phyloP scores from a whole-genome alignment of 495 filamentous ascomycete genomes.

The Corynascus novoguineensis region DNA sequence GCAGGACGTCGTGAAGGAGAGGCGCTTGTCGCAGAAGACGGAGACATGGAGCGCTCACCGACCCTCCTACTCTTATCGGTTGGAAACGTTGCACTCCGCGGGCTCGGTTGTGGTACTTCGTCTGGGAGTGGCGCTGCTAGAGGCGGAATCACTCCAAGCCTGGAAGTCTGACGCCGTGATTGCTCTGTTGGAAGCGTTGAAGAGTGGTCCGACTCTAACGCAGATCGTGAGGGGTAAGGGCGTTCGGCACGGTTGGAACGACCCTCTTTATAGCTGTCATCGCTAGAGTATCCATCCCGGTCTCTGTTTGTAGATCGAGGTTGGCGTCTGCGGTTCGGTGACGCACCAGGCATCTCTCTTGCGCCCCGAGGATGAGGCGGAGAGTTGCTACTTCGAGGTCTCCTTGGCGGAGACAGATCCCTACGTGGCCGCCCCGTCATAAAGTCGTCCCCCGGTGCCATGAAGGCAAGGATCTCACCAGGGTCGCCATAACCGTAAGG shows the following conservation, averaged over 20 bases:
- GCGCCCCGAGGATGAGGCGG: constrained; percentile 24
- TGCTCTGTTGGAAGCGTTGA: constrained; percentile 16
- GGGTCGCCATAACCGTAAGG: constrained; percentile 11
- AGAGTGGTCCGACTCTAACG: constrained; percentile 18
- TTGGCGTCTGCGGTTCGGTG: constrained; percentile 16
- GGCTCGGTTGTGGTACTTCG: constrained; percentile 15
- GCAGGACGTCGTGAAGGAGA: constrained; percentile 18
- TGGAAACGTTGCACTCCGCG: constrained; percentile 36
- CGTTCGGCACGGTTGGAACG: constrained; percentile 14
- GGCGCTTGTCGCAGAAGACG: constrained; percentile 27
- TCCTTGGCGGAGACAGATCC: constrained; percentile 20
- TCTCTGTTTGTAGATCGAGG: constrained; percentile 20
- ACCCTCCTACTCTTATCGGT: constrained; percentile 26
- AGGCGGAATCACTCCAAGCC: constrained; percentile 15
- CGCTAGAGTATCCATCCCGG: constrained; percentile 22
- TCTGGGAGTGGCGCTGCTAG: constrained; percentile 17
- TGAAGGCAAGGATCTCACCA: constrained; percentile 26
- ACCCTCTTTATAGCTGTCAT: constrained; percentile 16
- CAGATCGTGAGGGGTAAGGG: constrained; percentile 10
- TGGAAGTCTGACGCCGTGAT: constrained; percentile 12
- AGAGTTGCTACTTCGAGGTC: constrained; percentile 17
- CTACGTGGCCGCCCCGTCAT: constrained; percentile 5
- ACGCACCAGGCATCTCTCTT: constrained; percentile 21
- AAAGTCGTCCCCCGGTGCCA: constrained; percentile 22
- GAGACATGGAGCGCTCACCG: constrained; percentile 27